Evolutionary conservation across 2,329 filamentous ascomycete species (phyloP), one percentile per base, ranked within the genome.

Genomic region (Claviceps digitariae): DNA sequence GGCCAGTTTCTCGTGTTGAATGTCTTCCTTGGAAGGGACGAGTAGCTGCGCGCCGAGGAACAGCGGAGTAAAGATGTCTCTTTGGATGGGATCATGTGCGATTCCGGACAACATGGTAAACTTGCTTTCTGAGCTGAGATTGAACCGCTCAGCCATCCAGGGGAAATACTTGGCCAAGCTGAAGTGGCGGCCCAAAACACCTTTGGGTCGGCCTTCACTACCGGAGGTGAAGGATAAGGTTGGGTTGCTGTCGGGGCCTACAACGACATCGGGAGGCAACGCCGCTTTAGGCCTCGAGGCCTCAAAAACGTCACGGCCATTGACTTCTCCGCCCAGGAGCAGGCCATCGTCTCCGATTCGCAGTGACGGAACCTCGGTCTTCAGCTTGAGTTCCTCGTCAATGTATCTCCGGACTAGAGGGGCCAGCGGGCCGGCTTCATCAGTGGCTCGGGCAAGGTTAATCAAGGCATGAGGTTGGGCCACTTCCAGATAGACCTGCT

Each of bases 101-200:
- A 96, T 95, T 48, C 90, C 90, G 49, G 80, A 86, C 8, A 96
- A 75, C 73, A 90, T 83, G 3, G 90, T 89, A 64, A 95, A 96
- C 57, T 77, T 79, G 64, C 84, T 84, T 7, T 50, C 44, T 87
- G 77, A 9, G 82, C 75, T 1, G 81, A 83, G 48, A 94, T 81
- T 74, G 67, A 97, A 97, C 2, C 74, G 81, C 69, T 93, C 72
- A 0, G 88, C 82, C 91, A 97, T 97, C 90, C 90, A 97, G 21
- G 84, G 82, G 64, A 91, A 94, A 71, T 95, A 97, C 61, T 86
- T 83, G 1, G 89, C 80, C 56, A 97, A 73, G 50, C 82, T 86
- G 71, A 86, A 97, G 69, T 97, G 91, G 15, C 91, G 79, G 1
- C 91, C 90, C 53, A 83, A 77, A 13, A 97, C 91, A 60, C 89